These are phyloP conservation scores for Amanita phalloides DNA, from an alignment of 768 basidiomycete genomes.

Conservation along the genomic window DNA sequence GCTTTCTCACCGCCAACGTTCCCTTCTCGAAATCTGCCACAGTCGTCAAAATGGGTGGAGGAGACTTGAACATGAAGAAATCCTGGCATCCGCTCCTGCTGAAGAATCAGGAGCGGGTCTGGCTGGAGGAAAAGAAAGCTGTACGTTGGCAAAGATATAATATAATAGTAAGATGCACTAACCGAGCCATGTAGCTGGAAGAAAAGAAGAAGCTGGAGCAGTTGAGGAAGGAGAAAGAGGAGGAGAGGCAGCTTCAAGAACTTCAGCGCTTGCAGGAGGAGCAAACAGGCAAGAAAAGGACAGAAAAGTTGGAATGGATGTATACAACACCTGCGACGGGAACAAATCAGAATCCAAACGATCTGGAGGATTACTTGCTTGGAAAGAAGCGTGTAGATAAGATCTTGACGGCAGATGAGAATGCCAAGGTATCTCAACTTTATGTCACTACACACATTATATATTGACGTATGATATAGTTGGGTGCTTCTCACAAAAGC, in stretches of 20 bases:
- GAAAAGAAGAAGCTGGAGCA: slow-evolving; percentile 99
- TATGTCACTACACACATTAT: neutral
- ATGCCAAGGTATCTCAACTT: slow-evolving; percentile 58
- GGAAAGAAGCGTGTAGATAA: slow-evolving; percentile 98
- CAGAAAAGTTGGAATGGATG: slow-evolving; percentile 98
- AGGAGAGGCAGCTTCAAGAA: slow-evolving; percentile 94
- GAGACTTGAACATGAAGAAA: slow-evolving; percentile 98
- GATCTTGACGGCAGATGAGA: slow-evolving; percentile 84
- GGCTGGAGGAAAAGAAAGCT: slow-evolving; percentile 96
- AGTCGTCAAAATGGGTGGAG: slow-evolving; percentile 84
- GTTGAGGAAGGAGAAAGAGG: slow-evolving; percentile 94
- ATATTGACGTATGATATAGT: slow-evolving; percentile 23
- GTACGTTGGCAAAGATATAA: slow-evolving; percentile 32
- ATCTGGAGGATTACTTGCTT: slow-evolving; percentile 91
- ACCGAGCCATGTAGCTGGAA: slow-evolving; percentile 54
- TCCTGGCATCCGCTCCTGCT: slow-evolving; percentile 98
- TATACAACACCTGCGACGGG: slow-evolving; percentile 96
- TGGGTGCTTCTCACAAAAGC: slow-evolving; percentile 82
- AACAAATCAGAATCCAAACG: slow-evolving; percentile 76
- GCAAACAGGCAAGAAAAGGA: slow-evolving; percentile 88
- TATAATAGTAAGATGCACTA: slow-evolving; percentile 7
- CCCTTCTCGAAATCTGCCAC: slow-evolving; percentile 5
- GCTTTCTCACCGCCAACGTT: slow-evolving; percentile 5
- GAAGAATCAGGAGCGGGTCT: slow-evolving; percentile 98
- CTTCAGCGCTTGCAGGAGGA: slow-evolving; percentile 93